Conservation (phyloP, 495 filamentous ascomycete genomes). For the Cenococcum geophilum region DNA sequence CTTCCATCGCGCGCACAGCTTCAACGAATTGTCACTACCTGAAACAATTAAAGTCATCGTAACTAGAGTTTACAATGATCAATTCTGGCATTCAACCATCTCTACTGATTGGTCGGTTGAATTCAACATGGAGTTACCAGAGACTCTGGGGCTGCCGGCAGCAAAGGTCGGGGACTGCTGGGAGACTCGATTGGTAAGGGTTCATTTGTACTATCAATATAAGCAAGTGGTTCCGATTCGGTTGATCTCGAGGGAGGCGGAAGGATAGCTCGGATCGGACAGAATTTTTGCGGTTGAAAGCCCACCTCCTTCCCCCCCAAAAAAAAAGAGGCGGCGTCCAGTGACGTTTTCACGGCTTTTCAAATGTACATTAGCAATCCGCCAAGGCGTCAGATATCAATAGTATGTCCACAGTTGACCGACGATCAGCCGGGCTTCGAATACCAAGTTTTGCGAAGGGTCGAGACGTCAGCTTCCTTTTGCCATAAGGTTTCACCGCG, state of each 20-base stretch:
- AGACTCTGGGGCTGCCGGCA: neutral
- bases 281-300: neutral
- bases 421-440: too few species aligned
- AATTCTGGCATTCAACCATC: neutral
- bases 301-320: too few species aligned
- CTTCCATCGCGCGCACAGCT: constrained; percentile 68
- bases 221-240: neutral
- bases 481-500: too few species aligned
- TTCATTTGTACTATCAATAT: neutral
- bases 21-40: constrained; percentile 58
- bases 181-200: neutral
- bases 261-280: neutral
- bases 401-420: too few species aligned
- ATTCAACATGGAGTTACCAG: neutral
- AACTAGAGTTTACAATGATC: neutral
- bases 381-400: too few species aligned
- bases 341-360: too few species aligned
- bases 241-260: neutral
- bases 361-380: too few species aligned
- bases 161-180: constrained; percentile 2
- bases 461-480: too few species aligned
- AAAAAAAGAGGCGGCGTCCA: too few species aligned
- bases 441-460: too few species aligned
- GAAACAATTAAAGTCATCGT: constrained; percentile 54
- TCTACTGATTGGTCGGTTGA: neutral